Conservation (phyloP, 2,329 filamentous ascomycete genomes). For the Colletotrichum nymphaeae region DNA sequence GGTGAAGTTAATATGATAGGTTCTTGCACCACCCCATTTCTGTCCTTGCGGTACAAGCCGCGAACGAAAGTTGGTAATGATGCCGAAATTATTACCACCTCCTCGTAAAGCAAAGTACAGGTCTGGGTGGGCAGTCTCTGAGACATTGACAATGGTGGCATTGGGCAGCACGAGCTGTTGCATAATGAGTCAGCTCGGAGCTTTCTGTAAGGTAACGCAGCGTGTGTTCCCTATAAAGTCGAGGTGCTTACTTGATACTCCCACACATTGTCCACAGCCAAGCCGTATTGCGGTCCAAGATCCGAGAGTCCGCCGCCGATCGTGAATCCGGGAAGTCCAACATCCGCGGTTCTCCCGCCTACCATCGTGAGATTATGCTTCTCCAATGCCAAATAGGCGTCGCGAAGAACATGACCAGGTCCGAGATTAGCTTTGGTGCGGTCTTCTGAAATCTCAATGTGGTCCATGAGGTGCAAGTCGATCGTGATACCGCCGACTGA, state of each 20-base stretch:
- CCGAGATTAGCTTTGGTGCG: too few species aligned
- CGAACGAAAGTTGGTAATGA: not conserved
- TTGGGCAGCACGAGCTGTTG: not conserved
- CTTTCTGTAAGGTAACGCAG: not conserved
- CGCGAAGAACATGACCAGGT: too few species aligned
- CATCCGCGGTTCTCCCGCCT: too few species aligned
- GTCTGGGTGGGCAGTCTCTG: not conserved
- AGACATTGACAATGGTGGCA: not conserved
- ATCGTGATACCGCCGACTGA: too few species aligned
- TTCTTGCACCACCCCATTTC: not conserved
- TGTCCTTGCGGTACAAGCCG: not conserved
- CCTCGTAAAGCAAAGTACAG: not conserved
- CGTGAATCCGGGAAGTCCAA: too few species aligned
- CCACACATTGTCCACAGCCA: not conserved
- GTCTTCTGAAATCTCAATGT: too few species aligned
- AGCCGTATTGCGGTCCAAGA: not conserved
- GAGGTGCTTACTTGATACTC: not conserved
- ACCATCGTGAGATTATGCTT: too few species aligned
- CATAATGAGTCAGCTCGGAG: rapidly evolving
- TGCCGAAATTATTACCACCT: not conserved
- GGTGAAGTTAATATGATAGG: not conserved
- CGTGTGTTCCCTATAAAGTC: not conserved
- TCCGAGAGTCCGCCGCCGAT: too few species aligned
- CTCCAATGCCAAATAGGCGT: too few species aligned
- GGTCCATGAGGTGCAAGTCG: too few species aligned